Evolutionary conservation across 1,139 yeast species (phyloP), one percentile per base, ranked within the genome.

Genomic region (Protomyces pachydermus): DNA sequence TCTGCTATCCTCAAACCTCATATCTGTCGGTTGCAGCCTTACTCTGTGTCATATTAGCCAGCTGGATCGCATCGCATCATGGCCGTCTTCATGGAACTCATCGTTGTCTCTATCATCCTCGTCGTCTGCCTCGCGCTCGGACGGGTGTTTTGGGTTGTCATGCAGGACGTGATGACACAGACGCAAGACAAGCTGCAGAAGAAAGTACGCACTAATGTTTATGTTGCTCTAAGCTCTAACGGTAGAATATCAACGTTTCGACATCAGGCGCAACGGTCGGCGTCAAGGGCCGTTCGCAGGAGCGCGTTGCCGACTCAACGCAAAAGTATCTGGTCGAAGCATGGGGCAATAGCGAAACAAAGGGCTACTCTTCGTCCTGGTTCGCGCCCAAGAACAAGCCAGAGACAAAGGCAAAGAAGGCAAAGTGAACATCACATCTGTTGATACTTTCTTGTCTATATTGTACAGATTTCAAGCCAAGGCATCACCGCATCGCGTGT

Each of bases 251-350:
- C 50, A 23, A 16, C 14, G 28, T 60, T 37, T 39, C 58, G 3
- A 9, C 39, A 4, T 16, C 50, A 14, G 64, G 64, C 28, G 64
- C 64, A n/a, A 54, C 39, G 12, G 54, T 60, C 38, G 58, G 64
- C 39, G 58, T 60, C 48, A 54, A 54, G 50, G 12, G 23, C 37
- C 50, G 54, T 28, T 45, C 48, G 12, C 35, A 56, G 28, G 64
- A 60, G 20, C 28, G 35, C 20, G 46, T 52, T 37, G 35, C 54
- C 38, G 64, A 60, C 14, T 52, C 45, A 12, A 51, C 55, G 14
- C 64, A 60, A 42, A 53, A 32, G 46, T 42, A 46, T 25, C 18
- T 60, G 14, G 58, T 60, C 20, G 12, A 23, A 12, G 64, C 64
- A 10, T 54, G 58, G 64, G 38, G 34, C 6, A 45, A 16, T 10